Percentiles rank a stretch among this genome's conserved stretches.
These are phyloP conservation scores for Clavispora phyllophila DNA, from an alignment of 805 yeast genomes.

Conservation along the genomic window DNA sequence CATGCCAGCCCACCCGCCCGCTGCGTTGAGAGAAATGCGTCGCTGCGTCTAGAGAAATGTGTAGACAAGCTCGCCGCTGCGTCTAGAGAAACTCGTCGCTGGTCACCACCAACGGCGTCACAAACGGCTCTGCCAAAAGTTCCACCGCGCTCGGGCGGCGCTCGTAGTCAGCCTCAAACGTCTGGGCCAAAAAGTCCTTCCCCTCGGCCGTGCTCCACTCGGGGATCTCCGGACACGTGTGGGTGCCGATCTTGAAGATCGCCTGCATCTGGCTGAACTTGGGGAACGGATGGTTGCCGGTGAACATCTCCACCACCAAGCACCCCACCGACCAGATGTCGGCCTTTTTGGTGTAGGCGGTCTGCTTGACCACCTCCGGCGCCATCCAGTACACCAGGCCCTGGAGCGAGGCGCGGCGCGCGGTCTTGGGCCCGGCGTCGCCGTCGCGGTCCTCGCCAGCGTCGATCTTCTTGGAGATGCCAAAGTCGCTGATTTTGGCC, in stretches of 20 bases:
- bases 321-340: slow-evolving; percentile 99
- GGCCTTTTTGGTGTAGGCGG: slow-evolving; percentile 84
- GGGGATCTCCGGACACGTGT: slow-evolving; percentile 77
- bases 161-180: slow-evolving; percentile 72
- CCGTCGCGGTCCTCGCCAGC: slow-evolving; percentile 18
- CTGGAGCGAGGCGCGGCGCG: slow-evolving; percentile 73
- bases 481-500: slow-evolving; percentile 83
- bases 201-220: slow-evolving; percentile 65
- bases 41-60: no score
- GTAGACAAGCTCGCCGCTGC: no score
- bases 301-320: slow-evolving; percentile 87
- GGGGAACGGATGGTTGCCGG: slow-evolving; percentile 96
- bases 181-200: slow-evolving; percentile 53
- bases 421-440: slow-evolving; percentile 22
- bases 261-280: slow-evolving; percentile 96
- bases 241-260: slow-evolving; percentile 86
- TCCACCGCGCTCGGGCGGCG: slow-evolving; percentile 72
- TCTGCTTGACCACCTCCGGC: slow-evolving; percentile 95
- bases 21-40: no score
- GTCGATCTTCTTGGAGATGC: slow-evolving; percentile 54
- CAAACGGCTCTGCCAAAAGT: slow-evolving; percentile 60
- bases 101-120: slow-evolving; percentile 44
- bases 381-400: slow-evolving; percentile 97
- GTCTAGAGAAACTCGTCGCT: slow-evolving; percentile 3
- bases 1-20: no score